Evolutionary conservation across 2,329 filamentous ascomycete genomes (phyloP).

Genomic region (Cadophora malorum): DNA sequence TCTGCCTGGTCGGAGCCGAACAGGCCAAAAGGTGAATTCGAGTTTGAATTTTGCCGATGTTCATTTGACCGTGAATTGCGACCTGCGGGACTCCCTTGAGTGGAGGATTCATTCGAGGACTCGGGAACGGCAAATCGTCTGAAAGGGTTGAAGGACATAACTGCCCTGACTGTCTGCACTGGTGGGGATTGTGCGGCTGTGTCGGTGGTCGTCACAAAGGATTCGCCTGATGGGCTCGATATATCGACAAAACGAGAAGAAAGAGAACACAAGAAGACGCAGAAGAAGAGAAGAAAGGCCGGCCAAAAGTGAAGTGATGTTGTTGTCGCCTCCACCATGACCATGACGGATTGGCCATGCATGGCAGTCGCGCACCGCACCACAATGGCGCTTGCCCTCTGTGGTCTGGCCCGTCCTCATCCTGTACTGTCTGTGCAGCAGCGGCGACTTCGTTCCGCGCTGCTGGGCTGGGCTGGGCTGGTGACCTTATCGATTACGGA

Average conservation of each 20-base stretch:
- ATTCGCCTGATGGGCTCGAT: neutral
- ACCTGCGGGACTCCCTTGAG: neutral
- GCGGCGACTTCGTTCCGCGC: neutral
- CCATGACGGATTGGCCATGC: no score
- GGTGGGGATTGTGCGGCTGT: neutral
- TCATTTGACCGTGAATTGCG: slow-evolving; percentile 4
- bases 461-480: neutral
- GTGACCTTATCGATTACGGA: slow-evolving; percentile 15
- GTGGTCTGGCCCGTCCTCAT: neutral
- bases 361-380: neutral
- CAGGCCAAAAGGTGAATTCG: slow-evolving; percentile 7
- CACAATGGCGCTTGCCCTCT: neutral
- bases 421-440: neutral
- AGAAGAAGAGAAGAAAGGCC: neutral
- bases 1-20: slow-evolving; percentile 9
- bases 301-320: neutral
- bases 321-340: neutral
- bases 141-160: slow-evolving; percentile 13
- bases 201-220: neutral
- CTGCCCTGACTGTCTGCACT: neutral
- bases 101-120: neutral
- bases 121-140: neutral
- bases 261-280: neutral
- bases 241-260: neutral
- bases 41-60: neutral